A percentile compares a stretch with the other conserved stretches of the same genome.
Evolutionary conservation across 1,284 basidiomycete species (phyloP).

Genomic region (Ganoderma leucocontextum): DNA sequence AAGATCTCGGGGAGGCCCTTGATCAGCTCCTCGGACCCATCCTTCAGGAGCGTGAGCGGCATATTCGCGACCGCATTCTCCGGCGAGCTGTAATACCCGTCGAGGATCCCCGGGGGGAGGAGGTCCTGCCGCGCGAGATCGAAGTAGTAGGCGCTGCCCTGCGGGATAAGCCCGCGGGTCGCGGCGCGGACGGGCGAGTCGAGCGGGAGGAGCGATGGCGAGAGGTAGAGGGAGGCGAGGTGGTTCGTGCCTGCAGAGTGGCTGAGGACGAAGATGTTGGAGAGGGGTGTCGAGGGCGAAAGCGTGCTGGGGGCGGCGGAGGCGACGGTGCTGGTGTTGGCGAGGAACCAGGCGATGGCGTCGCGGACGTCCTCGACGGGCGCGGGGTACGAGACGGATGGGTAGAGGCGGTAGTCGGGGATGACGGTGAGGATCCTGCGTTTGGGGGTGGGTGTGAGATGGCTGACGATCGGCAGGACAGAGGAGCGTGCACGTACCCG

Average conservation of each 20-base stretch:
- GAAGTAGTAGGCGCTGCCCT: constrained; percentile 54
- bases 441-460: constrained; percentile 25
- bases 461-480: not conserved
- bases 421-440: constrained; percentile 60
- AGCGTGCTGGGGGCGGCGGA: constrained; percentile 18
- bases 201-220: constrained; percentile 48
- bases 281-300: constrained; percentile 12
- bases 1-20: constrained; percentile 53
- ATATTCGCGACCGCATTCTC: constrained; percentile 50
- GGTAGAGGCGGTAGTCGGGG: constrained; percentile 70
- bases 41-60: constrained; percentile 49
- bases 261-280: constrained; percentile 58
- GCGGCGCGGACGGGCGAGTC: constrained; percentile 42
- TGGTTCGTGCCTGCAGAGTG: constrained; percentile 69
- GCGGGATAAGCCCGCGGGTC: constrained; percentile 56
- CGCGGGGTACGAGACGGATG: constrained; percentile 59
- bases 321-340: constrained; percentile 47
- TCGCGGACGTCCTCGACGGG: constrained; percentile 63
- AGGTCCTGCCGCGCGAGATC: constrained; percentile 37
- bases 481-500: constrained; percentile 44
- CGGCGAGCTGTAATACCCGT: constrained; percentile 54
- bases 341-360: constrained; percentile 60
- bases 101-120: constrained; percentile 37
- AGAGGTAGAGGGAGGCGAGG: constrained; percentile 52
- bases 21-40: constrained; percentile 46